These are phyloP conservation scores for Hordeum pubiflorum DNA, from an alignment of 202 grass and related monocot genomes.

Conservation along the genomic window DNA sequence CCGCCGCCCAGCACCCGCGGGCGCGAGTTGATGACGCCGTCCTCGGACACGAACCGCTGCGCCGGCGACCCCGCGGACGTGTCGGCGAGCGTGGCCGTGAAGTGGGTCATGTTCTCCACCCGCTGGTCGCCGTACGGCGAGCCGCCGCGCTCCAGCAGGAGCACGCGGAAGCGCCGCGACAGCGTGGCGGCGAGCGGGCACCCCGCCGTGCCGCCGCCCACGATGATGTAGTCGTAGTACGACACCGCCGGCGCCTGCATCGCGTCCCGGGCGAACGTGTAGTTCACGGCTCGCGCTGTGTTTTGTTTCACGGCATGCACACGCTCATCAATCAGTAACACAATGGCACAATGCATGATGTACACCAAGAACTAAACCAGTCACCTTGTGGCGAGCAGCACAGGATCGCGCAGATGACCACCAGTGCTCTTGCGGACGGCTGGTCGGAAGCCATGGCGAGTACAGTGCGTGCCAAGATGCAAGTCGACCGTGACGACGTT, in stretches of 20 bases:
- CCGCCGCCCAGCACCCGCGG: slow-evolving; percentile 76
- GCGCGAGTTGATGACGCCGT: slow-evolving; percentile 71
- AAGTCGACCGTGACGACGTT: neutral
- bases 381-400: slow-evolving; percentile 19
- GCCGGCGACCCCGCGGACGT: slow-evolving; percentile 38
- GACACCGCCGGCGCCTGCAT: slow-evolving; percentile 35
- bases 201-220: slow-evolving; percentile 79
- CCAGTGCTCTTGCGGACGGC: neutral
- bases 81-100: slow-evolving; percentile 54
- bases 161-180: slow-evolving; percentile 44
- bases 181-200: slow-evolving; percentile 68
- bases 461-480: neutral
- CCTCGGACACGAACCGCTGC: slow-evolving; percentile 81
- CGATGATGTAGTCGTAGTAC: slow-evolving; percentile 83
- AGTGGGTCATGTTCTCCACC: slow-evolving; percentile 46
- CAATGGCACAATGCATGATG: neutral
- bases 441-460: slow-evolving; percentile 7
- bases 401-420: neutral
- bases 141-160: slow-evolving; percentile 64
- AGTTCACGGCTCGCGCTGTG: slow-evolving; percentile 26
- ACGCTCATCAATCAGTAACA: neutral
- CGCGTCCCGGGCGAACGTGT: slow-evolving; percentile 61
- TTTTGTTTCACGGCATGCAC: no score
- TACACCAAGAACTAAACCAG: no score
- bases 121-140: slow-evolving; percentile 64